These are phyloP conservation scores for Dactylellina sp. DNA, from an alignment of 2,329 filamentous ascomycete genomes.

Conservation along the genomic window DNA sequence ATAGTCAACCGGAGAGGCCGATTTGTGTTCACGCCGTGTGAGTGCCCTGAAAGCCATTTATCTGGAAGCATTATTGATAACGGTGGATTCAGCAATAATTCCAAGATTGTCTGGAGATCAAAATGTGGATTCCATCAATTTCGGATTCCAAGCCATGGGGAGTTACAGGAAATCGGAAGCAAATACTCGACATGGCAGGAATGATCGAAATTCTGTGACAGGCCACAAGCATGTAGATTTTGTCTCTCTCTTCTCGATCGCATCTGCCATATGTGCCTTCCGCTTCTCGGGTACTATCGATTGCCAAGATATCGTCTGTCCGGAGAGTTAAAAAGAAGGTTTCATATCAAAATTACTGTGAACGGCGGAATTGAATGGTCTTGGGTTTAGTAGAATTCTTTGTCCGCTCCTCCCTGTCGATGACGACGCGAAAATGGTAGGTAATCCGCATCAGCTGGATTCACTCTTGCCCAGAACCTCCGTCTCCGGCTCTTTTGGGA, in stretches of 20 bases:
- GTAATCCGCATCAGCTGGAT: conserved; percentile 15
- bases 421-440: conserved; percentile 11
- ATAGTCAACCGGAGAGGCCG: conserved; percentile 9
- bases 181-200: not conserved
- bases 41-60: not conserved
- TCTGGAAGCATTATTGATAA: conserved; percentile 4
- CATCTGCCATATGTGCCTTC: not conserved
- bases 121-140: not conserved
- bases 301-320: conserved; percentile 28
- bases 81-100: no score
- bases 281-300: conserved; percentile 10
- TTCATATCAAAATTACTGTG: not conserved
- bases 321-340: conserved; percentile 14
- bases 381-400: not conserved
- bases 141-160: not conserved
- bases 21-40: conserved; percentile 11
- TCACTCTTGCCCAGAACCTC: not conserved
- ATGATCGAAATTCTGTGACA: not conserved
- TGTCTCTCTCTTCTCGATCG: not conserved
- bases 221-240: not conserved
- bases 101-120: not conserved
- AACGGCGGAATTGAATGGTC: not conserved
- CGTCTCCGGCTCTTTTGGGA: not conserved
- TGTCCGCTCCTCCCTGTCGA: conserved; percentile 9
- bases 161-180: conserved; percentile 4